Base-by-base conservation (phyloP, 345 rosid genomes). In the Eucalyptus marginata region DNA sequence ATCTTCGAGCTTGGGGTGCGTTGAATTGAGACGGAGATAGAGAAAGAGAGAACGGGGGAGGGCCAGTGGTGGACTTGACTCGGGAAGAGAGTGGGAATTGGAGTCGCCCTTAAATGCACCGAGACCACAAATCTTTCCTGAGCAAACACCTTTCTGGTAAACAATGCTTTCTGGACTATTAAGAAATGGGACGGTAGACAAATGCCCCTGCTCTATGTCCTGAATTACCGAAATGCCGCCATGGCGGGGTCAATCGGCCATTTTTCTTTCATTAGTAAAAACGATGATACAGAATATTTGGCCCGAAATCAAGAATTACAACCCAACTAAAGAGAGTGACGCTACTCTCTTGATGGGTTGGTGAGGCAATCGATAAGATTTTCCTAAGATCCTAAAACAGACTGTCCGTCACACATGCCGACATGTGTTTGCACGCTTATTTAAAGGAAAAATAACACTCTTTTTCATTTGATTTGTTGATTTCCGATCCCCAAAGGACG, bases 401-500 rank as follows among this genome's bases (percentile, higher is more conserved):
- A 59, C 1, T 13, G 0, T 0, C 2, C 4, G 14, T 16, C n/a
- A 12, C 16, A 29, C 33, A 13, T 29, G 16, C 10, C 8, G 2
- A 6, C 31, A 3, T 27, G 17, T 3, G 8, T 62, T 27, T 27
- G 4, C 16, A 62, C 13, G 33, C 0, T 62, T 62, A 62, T 62
- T 13, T 62, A 0, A 29, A 2, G 11, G 40, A 27, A 29, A 6
- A 62, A 13, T 29, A 29, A 29, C 1, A 0, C 31, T 13, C 1
- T 29, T 33, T 29, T 3, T 59, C 68, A 11, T 13, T 13, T 1
- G 0, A 29, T 62, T 6, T 1, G 0, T 13, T 62, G 68, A 62
- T 62, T 62, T 29, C 8, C 33, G 6, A 1, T 6, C 16, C 33
- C 5, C 68, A 3, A 1, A 62, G 3, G 8, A 12, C 1, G 29